A percentile compares a stretch with the other conserved stretches of the same genome.
Conservation (phyloP, 768 basidiomycete species). For the Leucocoprinus sp. region DNA sequence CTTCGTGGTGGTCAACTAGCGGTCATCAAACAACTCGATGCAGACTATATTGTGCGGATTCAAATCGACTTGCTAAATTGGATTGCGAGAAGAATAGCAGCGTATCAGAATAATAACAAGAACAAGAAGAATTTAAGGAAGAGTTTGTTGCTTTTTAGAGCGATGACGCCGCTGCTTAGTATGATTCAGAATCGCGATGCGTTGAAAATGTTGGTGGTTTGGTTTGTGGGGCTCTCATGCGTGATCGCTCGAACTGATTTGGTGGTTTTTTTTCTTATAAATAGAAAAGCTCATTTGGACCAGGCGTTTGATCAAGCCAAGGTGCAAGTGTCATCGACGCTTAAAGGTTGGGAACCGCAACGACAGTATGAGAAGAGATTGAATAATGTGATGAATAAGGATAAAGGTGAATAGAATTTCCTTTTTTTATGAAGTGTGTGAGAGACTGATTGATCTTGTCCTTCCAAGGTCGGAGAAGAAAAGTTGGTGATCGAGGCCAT, state of each 20-base stretch:
- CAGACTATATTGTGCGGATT: slow-evolving; percentile 57
- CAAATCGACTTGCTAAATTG: slow-evolving; percentile 66
- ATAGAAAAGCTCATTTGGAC: slow-evolving; percentile 80
- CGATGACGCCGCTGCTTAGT: slow-evolving; percentile 54
- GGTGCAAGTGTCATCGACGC: slow-evolving; percentile 54
- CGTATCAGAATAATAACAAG: slow-evolving; percentile 49
- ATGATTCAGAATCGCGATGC: slow-evolving; percentile 66
- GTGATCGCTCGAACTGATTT: background rate
- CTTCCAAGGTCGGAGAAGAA: slow-evolving; percentile 24
- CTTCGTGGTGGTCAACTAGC: slow-evolving; percentile 87
- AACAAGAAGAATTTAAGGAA: slow-evolving; percentile 55
- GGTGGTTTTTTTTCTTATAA: slow-evolving; percentile 1
- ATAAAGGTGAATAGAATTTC: slow-evolving; percentile 46
- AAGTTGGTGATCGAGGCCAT: slow-evolving; percentile 23
- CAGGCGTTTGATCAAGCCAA: slow-evolving; percentile 64
- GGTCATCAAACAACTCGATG: slow-evolving; percentile 62
- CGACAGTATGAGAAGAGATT: slow-evolving; percentile 83
- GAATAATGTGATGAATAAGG: slow-evolving; percentile 60
- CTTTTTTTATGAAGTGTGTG: no score
- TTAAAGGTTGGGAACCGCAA: slow-evolving; percentile 82
- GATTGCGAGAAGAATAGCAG: slow-evolving; percentile 56
- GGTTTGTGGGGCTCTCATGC: background rate
- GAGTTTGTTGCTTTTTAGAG: slow-evolving; percentile 65
- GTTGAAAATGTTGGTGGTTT: slow-evolving; percentile 52
- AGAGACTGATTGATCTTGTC: no score